Base-by-base conservation (phyloP, 2,329 filamentous ascomycete species). In the Neopestalotiopsis rosae region DNA sequence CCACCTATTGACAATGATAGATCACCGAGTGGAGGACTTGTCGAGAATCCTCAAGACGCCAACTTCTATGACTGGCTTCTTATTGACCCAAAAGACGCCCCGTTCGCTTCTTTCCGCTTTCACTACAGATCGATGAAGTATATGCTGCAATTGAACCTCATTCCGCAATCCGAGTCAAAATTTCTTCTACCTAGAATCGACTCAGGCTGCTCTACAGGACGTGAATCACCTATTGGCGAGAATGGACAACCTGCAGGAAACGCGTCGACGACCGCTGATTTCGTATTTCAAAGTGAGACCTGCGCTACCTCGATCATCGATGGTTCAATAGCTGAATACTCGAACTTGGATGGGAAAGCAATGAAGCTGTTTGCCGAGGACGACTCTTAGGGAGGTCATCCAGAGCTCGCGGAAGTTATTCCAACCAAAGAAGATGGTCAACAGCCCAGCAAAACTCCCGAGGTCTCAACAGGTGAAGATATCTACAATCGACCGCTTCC, bases 61-160 rank as follows among this genome's bases (percentile, higher is more conserved):
- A 81, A 76, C 12, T 89, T 82, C 75, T 89, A 86, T 72, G 81
- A 87, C 71, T 90, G 85, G 78, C 76, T 81, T 58, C 78, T 90
- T 3, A 74, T 83, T 28, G 88, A 90, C 68, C 76, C 85, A 0
- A 85, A 81, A 67, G 83, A 88, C 58, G 79, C 76, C 1, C 88
- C 88, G 0, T 89, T 84, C 70, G 84, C 83, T 4, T 83, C 82
- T 0, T 90, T 89, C 69, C 81, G 81, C 32, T 88, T 89, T 70
- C 85, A 90, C 69, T 90, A 90, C 71, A 83, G 87, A 38, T 87
- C 85, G 6, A 85, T 82, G 83, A 79, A 81, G 10, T 83, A 82
- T 67, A 81, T 90, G 12, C 74, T 79, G 7, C 76, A 81, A 40
- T 79, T 89, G 10, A 86, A 85, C 66, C 76, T 90, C 4, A 81